Percentiles rank a stretch among this genome's conserved stretches.
Evolutionary conservation across 2,329 filamentous ascomycete species (phyloP).

Genomic region (Ramularia endophylla): DNA sequence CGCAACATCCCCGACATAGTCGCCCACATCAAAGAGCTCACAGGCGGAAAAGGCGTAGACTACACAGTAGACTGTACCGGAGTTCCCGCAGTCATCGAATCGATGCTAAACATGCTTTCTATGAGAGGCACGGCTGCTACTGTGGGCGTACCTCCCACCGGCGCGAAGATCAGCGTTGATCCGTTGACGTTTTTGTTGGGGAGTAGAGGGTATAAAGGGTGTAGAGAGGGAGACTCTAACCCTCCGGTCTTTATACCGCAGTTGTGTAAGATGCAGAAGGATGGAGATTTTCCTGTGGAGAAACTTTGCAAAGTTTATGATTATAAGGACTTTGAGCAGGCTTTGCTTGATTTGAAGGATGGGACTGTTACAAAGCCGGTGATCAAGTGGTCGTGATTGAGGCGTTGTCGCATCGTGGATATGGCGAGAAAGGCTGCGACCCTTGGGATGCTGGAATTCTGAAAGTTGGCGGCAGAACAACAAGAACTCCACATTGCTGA

Average conservation of each 20-base stretch:
- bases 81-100: constrained; percentile 14
- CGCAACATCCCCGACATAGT: constrained; percentile 7
- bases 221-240: constrained; percentile 13
- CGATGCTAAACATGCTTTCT: constrained; percentile 12
- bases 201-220: constrained; percentile 12
- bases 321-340: constrained; percentile 15
- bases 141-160: constrained; percentile 15
- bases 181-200: constrained; percentile 11
- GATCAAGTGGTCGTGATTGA: constrained; percentile 14
- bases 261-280: constrained; percentile 14
- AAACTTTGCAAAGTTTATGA: constrained; percentile 19
- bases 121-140: constrained; percentile 18
- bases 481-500: too few relatives aligned
- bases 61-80: constrained; percentile 17
- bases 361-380: constrained; percentile 17
- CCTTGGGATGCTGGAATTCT: too few relatives aligned
- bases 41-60: constrained; percentile 11
- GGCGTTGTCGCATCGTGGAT: too few relatives aligned
- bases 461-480: too few relatives aligned
- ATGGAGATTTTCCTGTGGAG: constrained; percentile 18
- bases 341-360: constrained; percentile 15
- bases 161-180: constrained; percentile 15
- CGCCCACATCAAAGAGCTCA: constrained; percentile 12
- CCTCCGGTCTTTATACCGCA: constrained; percentile 15
- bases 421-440: too few relatives aligned